A percentile compares a stretch with the other conserved stretches of the same genome.
These are phyloP conservation scores for Lagenidium giganteum DNA, from an alignment of 352 stramenopile genomes.

Conservation along the genomic window DNA sequence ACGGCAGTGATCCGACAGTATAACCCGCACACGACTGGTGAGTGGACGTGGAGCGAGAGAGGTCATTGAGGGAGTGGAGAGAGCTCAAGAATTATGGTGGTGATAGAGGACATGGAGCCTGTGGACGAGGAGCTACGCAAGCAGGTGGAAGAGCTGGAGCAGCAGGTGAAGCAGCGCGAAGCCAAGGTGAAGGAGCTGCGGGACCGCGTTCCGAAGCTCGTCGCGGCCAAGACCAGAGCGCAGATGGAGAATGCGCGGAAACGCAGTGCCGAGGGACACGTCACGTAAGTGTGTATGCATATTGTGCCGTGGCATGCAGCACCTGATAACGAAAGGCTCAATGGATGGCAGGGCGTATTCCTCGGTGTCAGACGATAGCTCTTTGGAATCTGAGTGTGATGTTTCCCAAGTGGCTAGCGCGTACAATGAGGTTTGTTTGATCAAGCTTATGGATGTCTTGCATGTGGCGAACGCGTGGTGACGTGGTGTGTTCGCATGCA, in stretches of 20 bases:
- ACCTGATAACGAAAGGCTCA: too few relatives aligned
- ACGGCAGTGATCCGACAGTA: conserved; percentile 61
- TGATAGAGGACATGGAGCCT: conserved; percentile 53
- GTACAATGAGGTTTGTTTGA: too few relatives aligned
- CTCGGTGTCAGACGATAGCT: too few relatives aligned
- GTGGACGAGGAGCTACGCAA: conserved; percentile 36
- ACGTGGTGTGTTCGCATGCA: conserved; percentile 9
- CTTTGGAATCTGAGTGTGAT: too few relatives aligned
- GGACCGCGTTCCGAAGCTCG: conserved; percentile 43
- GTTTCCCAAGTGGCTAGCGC: too few relatives aligned
- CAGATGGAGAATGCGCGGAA: conserved; percentile 55
- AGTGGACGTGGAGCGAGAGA: too few relatives aligned
- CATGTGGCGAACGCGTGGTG: neutral
- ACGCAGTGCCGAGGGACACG: conserved; percentile 38
- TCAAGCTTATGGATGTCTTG: neutral
- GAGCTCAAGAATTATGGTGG: neutral
- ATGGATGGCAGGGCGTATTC: too few relatives aligned
- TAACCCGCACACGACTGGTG: conserved; percentile 32
- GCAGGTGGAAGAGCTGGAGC: conserved; percentile 45
- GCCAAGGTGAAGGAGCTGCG: conserved; percentile 44
- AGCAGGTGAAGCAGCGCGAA: conserved; percentile 50
- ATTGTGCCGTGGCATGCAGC: too few relatives aligned
- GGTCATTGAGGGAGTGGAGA: too few relatives aligned
- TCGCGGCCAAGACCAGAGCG: conserved; percentile 38
- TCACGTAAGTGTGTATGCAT: conserved; percentile 45